Evolutionary conservation across 192 early-diverging fungal genomes (phyloP), one percentile per base, ranked within the genome.

Genomic region (Glomus cerebriforme): DNA sequence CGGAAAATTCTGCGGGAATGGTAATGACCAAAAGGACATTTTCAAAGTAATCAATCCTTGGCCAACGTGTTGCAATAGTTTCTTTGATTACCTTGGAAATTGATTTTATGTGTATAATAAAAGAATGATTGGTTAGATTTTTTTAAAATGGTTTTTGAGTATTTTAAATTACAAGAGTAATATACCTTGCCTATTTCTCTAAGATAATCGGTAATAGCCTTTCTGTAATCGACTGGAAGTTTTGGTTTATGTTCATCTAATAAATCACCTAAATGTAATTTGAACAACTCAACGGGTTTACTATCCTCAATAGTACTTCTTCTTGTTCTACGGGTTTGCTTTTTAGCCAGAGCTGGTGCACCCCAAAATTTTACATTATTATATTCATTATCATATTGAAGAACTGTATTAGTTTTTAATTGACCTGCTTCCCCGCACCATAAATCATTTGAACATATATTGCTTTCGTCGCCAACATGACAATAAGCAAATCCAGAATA

Each of bases 171-270:
- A 15, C 26, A 65, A 1, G 8, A 43, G 39, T 9, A 13, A 6
- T 17, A 6, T 15, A 31, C 66, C 24, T 73, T 34, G 13, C 54
- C 32, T 3, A 73, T 29, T 73, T 73, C 32, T 58, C 54, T 17
- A 32, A 73, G 27, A 73, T 73, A 73, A 58, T 73, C 72, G 9
- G 72, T 58, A 27, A 73, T 73, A 5, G 72, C 72, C 6, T 49
- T 73, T 27, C n/a, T 47, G 10, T 58, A 24, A 17, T 12, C 26
- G 8, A 27, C 13, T 34, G 39, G 39, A 27, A 49, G 54, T 27
- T 29, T 73, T 15, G 45, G n/a, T 29, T 58, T 15, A 54, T 22
- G 19, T 34, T 73, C 4, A 34, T n/a, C 9, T 54, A 22, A 22
- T 3, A 37, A 17, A 58, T 58, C 47, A 4, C 27, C 32, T 22